Conservation (phyloP, 2,329 filamentous ascomycete species). For the Ophiostoma sp. region DNA sequence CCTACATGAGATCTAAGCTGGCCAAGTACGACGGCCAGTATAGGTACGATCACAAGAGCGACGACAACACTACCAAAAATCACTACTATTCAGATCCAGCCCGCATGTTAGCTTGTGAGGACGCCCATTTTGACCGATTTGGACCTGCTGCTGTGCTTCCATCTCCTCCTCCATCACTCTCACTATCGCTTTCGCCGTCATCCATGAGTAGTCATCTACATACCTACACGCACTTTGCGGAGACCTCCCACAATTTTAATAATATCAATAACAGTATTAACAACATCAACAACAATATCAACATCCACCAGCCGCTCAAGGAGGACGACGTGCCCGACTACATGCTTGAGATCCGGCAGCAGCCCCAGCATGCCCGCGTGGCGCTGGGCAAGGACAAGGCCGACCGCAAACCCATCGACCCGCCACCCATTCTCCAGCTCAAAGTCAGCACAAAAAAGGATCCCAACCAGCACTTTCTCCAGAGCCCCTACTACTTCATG, state of each 20-base stretch:
- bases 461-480: slow-evolving; percentile 44
- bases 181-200: slow-evolving; percentile 15
- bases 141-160: slow-evolving; percentile 11
- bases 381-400: slow-evolving; percentile 67
- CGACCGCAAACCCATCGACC: slow-evolving; percentile 84
- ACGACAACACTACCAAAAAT: neutral
- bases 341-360: slow-evolving; percentile 50
- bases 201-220: slow-evolving; percentile 25
- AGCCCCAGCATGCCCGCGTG: slow-evolving; percentile 62
- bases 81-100: neutral
- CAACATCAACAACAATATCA: neutral
- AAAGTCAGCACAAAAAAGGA: slow-evolving; percentile 44
- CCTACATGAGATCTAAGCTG: neutral
- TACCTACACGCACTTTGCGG: slow-evolving; percentile 24
- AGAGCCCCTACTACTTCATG: slow-evolving; percentile 52
- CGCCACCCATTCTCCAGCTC: slow-evolving; percentile 77
- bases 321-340: slow-evolving; percentile 29
- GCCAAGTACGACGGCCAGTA: neutral
- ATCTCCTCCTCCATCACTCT: neutral
- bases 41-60: neutral
- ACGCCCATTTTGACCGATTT: slow-evolving; percentile 3
- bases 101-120: slow-evolving; percentile 7
- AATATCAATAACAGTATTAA: neutral
- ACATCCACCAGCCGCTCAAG: slow-evolving; percentile 17
- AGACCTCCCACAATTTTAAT: slow-evolving; percentile 18